Conservation (phyloP, 768 basidiomycete species). For the Hygrophorus pudorinus region DNA sequence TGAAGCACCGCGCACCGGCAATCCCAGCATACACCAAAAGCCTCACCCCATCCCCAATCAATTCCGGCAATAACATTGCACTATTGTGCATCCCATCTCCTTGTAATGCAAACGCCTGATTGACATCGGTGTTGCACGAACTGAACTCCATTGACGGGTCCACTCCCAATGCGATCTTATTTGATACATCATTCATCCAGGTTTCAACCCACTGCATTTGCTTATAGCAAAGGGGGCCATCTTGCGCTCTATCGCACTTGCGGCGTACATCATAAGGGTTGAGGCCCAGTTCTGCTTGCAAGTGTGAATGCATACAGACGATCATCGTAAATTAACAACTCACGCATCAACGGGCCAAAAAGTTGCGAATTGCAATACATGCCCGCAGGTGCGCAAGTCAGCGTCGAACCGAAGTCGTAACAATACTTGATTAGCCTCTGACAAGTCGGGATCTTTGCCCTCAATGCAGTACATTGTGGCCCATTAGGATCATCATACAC, state of each 20-base stretch:
- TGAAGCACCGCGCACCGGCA: conserved; percentile 41
- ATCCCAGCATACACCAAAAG: conserved; percentile 87
- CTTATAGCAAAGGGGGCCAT: conserved; percentile 67
- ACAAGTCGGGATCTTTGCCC: conserved; percentile 62
- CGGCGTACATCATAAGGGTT: conserved; percentile 87
- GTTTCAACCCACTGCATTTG: conserved; percentile 84
- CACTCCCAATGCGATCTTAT: conserved; percentile 76
- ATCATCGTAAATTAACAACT: conserved; percentile 16
- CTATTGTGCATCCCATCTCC: conserved; percentile 86
- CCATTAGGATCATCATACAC: conserved; percentile 65
- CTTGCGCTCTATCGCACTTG: conserved; percentile 58
- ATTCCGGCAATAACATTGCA: conserved; percentile 64
- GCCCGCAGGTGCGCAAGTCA: conserved; percentile 64
- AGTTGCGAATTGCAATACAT: conserved; percentile 77
- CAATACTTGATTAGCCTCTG: conserved; percentile 65
- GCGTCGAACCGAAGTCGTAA: conserved; percentile 47
- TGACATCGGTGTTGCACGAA: conserved; percentile 72
- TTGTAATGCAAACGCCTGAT: conserved; percentile 68
- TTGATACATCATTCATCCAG: conserved; percentile 71
- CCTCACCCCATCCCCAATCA: conserved; percentile 75
- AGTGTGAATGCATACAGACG: conserved; percentile 1
- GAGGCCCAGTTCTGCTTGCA: conserved; percentile 45
- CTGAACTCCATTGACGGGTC: conserved; percentile 48
- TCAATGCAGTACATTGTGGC: conserved; percentile 53
- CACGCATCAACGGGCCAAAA: conserved; percentile 60